Evolutionary conservation across 75 land plant genomes (phyloP).

Genomic region (Gnetum montanum): DNA sequence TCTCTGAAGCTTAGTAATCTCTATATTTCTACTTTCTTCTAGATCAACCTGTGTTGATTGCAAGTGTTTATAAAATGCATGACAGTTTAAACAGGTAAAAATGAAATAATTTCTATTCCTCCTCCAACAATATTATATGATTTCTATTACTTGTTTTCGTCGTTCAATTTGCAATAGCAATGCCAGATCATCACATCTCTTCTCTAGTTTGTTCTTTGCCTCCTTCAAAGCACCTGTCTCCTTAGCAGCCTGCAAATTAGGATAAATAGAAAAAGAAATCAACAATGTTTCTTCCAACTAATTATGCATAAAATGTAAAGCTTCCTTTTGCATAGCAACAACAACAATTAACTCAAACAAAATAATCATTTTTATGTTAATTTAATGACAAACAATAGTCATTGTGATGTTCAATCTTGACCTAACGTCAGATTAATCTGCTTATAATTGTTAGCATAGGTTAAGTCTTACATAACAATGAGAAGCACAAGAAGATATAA

Average conservation of each 20-base stretch:
- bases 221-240: slow-evolving; percentile 92
- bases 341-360: too few relatives aligned
- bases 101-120: not conserved
- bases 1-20: slow-evolving; percentile 71
- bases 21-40: slow-evolving; percentile 74
- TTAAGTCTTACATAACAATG: too few relatives aligned
- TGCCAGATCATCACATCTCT: slow-evolving; percentile 81
- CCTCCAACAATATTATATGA: not conserved
- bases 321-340: too few relatives aligned
- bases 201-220: slow-evolving; percentile 91
- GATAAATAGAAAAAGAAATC: not conserved
- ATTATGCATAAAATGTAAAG: too few relatives aligned
- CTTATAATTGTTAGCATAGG: too few relatives aligned
- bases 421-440: too few relatives aligned
- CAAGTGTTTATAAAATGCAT: too few relatives aligned
- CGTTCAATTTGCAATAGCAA: slow-evolving; percentile 85
- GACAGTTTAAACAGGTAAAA: not conserved
- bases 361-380: too few relatives aligned
- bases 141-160: slow-evolving; percentile 48
- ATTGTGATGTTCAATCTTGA: too few relatives aligned
- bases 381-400: too few relatives aligned
- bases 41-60: slow-evolving; percentile 48
- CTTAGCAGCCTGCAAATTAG: slow-evolving; percentile 65
- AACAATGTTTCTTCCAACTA: too few relatives aligned
- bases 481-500: too few relatives aligned